Evolutionary conservation across 805 yeast genomes (phyloP), one percentile per base, ranked within the genome.

Genomic region (Myxozyma udenii): DNA sequence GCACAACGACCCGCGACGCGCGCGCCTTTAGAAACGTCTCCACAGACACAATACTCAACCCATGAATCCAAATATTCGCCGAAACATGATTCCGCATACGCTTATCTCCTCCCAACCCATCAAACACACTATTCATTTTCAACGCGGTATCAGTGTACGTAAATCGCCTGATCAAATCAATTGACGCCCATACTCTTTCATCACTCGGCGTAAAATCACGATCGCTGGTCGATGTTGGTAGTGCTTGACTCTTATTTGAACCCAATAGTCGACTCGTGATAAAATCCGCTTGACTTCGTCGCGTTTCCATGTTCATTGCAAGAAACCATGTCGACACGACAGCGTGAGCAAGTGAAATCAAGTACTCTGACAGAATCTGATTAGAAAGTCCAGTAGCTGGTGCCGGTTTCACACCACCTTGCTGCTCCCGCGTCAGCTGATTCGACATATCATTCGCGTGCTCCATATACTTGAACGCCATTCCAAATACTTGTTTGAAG

Each of bases 391-490:
- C 19, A n/a, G 30, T 24, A 22, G 55, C 21, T 6, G 44, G 18
- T 16, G 49, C 35, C n/a, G n/a, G n/a, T 9, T 9, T 28, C 9
- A 14, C 9, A 28, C 33, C 33, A 9, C 14, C 12, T 28, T 28
- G 33, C 14, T 28, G 33, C 14, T 28, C 33, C 9, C 14, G 33
- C 9, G 33, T 14, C 14, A 28, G 14, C 14, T 28, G 33, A 4
- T 41, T 12, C 1, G 57, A 43, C 41, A 53, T 57, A 59, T 85
- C 89, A 46, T 77, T 73, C 1, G 87, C 79, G 62, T 81, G 83
- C 62, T 85, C 87, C 48, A 87, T 84, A 61, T 82, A 84, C 61
- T 83, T 83, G 71, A 88, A 85, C 0, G 89, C 84, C 64, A 88
- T 85, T 1, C 86, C 95, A 71, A 88, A 86, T 2, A 87, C 87